phyloP scores from a whole-genome alignment of 371 early-diverging fungal species.

The Apophysomyces elegans region DNA sequence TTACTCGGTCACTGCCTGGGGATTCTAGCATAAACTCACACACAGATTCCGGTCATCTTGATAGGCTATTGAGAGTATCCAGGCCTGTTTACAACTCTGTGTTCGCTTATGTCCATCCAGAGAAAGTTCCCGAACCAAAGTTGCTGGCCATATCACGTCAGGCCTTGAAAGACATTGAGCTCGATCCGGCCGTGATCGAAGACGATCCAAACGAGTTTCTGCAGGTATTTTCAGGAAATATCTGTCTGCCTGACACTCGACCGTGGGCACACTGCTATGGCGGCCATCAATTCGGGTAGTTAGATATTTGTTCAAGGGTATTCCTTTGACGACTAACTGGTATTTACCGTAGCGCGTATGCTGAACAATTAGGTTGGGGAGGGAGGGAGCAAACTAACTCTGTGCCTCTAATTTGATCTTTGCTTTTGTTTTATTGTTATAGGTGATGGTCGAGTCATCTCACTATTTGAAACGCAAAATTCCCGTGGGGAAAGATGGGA shows the following conservation, averaged over 20 bases:
- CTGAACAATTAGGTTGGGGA: conserved; percentile 64
- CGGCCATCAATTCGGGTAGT: conserved; percentile 89
- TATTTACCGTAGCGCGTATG: conserved; percentile 44
- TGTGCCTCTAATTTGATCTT: not conserved
- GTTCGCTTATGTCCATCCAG: conserved; percentile 65
- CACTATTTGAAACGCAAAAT: conserved; percentile 63
- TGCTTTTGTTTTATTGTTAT: conserved; percentile 66
- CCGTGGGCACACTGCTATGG: conserved; percentile 89
- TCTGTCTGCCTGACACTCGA: conserved; percentile 48
- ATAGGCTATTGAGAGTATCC: conserved; percentile 37
- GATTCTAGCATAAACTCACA: conserved; percentile 32
- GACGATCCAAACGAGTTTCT: conserved; percentile 30
- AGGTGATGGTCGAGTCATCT: conserved; percentile 90
- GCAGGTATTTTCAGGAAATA: conserved; percentile 51
- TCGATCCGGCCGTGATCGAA: conserved; percentile 40
- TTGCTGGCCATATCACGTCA: conserved; percentile 47
- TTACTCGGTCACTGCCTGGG: conserved; percentile 38
- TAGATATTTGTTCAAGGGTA: too few species aligned
- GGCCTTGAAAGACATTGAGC: conserved; percentile 41
- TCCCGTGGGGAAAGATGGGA: conserved; percentile 66
- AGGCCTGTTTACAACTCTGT: conserved; percentile 66
- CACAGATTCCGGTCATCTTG: conserved; percentile 18
- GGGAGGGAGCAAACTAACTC: not conserved
- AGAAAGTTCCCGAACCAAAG: conserved; percentile 47
- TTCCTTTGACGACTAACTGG: not conserved